These are phyloP conservation scores for Suhomyces coccinellae DNA, from an alignment of 1,139 yeast genomes.

Conservation along the genomic window DNA sequence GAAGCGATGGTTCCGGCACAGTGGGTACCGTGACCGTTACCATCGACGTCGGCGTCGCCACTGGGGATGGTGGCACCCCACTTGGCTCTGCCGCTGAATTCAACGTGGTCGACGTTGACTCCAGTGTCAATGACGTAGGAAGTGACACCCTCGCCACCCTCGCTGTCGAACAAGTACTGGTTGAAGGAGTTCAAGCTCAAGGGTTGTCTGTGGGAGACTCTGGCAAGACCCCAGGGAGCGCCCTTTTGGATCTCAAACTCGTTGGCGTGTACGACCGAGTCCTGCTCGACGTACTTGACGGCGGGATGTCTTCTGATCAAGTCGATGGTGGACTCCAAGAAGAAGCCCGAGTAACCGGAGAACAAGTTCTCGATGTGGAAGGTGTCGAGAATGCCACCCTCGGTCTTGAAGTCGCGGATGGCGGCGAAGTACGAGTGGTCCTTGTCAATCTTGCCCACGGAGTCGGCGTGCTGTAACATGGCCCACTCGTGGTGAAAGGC, in stretches of 20 bases:
- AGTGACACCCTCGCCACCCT: slow-evolving; percentile 91
- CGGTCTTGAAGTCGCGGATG: slow-evolving; percentile 29
- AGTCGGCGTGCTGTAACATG: slow-evolving; percentile 44
- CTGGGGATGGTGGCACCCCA: slow-evolving; percentile 93
- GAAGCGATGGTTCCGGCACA: slow-evolving; percentile 87
- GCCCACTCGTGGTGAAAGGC: slow-evolving; percentile 69
- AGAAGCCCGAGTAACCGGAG: slow-evolving; percentile 73
- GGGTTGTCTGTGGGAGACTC: slow-evolving; percentile 84
- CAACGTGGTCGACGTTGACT: slow-evolving; percentile 74
- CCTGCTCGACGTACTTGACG: slow-evolving; percentile 76
- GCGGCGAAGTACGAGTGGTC: slow-evolving; percentile 45
- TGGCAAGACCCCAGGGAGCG: slow-evolving; percentile 96
- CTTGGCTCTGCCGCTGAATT: slow-evolving; percentile 86
- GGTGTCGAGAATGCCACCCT: slow-evolving; percentile 65
- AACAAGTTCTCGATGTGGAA: slow-evolving; percentile 59
- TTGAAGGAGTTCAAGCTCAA: slow-evolving; percentile 77
- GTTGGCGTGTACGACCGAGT: slow-evolving; percentile 68
- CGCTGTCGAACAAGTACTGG: slow-evolving; percentile 79
- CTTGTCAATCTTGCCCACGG: slow-evolving; percentile 26
- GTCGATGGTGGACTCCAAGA: slow-evolving; percentile 69
- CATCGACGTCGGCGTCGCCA: slow-evolving; percentile 82
- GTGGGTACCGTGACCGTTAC: slow-evolving; percentile 94
- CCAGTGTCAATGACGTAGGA: slow-evolving; percentile 95
- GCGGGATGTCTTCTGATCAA: slow-evolving; percentile 70
- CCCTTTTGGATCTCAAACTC: slow-evolving; percentile 71